Base-by-base conservation (phyloP, 139 green algal species). In the Micromonas commoda region DNA sequence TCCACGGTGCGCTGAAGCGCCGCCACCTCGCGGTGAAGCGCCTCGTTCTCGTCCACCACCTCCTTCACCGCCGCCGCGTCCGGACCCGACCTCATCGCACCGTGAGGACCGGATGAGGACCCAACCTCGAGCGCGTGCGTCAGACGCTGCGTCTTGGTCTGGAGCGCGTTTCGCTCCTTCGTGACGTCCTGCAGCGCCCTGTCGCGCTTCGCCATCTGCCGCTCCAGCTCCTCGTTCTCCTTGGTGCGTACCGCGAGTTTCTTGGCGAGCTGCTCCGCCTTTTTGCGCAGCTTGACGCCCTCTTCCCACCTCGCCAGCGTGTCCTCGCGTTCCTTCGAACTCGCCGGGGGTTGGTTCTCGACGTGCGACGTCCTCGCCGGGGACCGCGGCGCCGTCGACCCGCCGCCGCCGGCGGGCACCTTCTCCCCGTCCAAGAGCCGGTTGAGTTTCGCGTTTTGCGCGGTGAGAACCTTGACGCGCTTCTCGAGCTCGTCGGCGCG, bases 401-500 rank as follows among this genome's bases (percentile, higher is more conserved):
- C 63, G 28, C 29, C 16, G 13, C 28, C 9, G 63, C 6, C 20
- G 13, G 63, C 63, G 63, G 9, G 9, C 9, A 19, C 6, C 63
- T 70, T 19, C 29, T 33, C 29, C 13, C 63, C 9, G 6, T 70
- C 63, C 28, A 70, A 19, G 13, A 70, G 63, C 28, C 16, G 6
- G 28, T 33, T 39, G 28, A 70, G 63, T 19, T 70, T 70, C 16
- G 13, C 28, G 63, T 70, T 70, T 35, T 70, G 66, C 33, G 66
- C 5, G 5, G 51, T 52, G 33, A 51, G 66, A 23, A 51, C 66
- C 33, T 60, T 54, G 66, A 51, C 66, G 66, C 66, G 66, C 66
- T 73, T 73, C 66, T 73, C 29, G 33, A 53, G 66, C 66, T 86
- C 78, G 1, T 83, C 57, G 38, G 63, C 64, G 3, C 72, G 38